These are phyloP conservation scores for Dendrocalamus latiflorus DNA, from an alignment of 202 grass and related monocot species.

Conservation along the genomic window DNA sequence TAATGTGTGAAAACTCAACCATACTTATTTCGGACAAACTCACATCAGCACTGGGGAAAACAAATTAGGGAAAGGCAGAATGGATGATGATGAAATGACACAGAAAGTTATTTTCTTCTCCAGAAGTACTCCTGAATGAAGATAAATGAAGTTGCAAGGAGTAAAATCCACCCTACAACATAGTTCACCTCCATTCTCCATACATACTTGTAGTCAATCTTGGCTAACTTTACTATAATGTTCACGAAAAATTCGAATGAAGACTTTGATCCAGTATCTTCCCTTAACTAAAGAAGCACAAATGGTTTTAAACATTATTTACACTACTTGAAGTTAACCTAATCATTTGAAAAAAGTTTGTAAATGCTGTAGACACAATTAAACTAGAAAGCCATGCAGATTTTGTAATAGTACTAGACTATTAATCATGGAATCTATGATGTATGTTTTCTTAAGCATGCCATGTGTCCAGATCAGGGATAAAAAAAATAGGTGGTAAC, in stretches of 20 bases:
- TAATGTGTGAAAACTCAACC: not conserved
- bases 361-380: not conserved
- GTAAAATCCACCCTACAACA: constrained; percentile 12
- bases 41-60: not conserved
- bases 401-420: not conserved
- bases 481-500: too few species aligned
- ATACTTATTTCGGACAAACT: not conserved
- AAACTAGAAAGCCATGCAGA: constrained; percentile 6
- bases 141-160: not conserved
- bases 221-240: constrained; percentile 1
- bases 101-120: not conserved
- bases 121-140: not conserved
- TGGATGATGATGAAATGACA: not conserved
- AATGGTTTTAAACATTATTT: not conserved
- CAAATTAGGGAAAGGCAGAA: not conserved
- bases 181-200: not conserved
- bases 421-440: not conserved
- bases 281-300: not conserved
- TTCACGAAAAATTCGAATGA: constrained; percentile 13
- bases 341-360: not conserved
- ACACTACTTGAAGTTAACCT: not conserved
- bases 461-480: not conserved
- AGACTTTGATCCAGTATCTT: not conserved
- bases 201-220: not conserved
- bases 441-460: constrained; percentile 2